Evolutionary conservation across 2,329 filamentous ascomycete genomes (phyloP), one percentile per base, ranked within the genome.

Genomic region (Lecanosticta acicola): DNA sequence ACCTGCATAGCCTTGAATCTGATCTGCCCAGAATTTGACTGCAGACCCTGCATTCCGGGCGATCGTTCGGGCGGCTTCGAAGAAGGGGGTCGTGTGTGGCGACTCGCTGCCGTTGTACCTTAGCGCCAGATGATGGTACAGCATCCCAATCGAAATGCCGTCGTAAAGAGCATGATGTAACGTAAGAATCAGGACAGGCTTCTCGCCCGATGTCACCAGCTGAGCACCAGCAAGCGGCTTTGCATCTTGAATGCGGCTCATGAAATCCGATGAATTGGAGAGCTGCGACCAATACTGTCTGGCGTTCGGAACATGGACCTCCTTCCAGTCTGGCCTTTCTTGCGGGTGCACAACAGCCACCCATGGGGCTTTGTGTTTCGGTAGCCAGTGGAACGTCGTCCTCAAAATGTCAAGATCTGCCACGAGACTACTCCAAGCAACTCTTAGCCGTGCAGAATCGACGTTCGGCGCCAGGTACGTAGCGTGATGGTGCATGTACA

Each of bases 161-260:
- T 54, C 51, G 24, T 54, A 56, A 24, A 54, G 49, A 9, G 51
- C 49, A 18, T 54, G 51, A 17, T 56, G 51, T 8, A 52, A 26
- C 4, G 46, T 50, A 11, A 51, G 39, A 16, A 54, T 47, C n/a
- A 53, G 24, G 3, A 51, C 46, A 5, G 36, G 32, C 7, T 21
- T 33, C 13, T 38, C 39, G 11, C 34, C 14, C 16, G 43, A 42
- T 10, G 17, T 37, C 4, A 46, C 46, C 3, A 46, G 14, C 11
- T 37, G 43, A 18, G 39, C 46, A 10, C 37, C 37, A 3, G 46
- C 46, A 13, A 49, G 26, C n/a, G 46, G 43, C 18, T 33, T 10
- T 11, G 24, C 32, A 11, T 32, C 16, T 26, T 49, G 26, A 11
- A 49, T 20, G 2, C 46, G 36, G 3, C 10, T 32, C 16, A 40